A percentile compares a stretch with the other conserved stretches of the same genome.
These are phyloP conservation scores for Botryotinia narcissicola DNA, from an alignment of 2,329 filamentous ascomycete genomes.

Conservation along the genomic window DNA sequence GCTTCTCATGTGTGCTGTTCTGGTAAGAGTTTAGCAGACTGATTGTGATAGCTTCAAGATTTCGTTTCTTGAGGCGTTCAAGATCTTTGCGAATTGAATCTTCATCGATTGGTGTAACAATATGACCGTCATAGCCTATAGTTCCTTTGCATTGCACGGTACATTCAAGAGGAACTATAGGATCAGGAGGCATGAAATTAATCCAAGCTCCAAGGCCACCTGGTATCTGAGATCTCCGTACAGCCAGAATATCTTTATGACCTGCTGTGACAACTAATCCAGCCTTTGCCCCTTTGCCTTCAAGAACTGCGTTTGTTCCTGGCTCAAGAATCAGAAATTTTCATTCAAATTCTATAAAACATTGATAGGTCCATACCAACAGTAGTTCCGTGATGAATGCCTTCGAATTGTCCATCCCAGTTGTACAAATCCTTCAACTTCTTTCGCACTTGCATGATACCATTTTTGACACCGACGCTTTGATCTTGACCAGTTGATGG, in stretches of 20 bases:
- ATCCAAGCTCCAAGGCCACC: slow-evolving; percentile 10
- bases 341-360: background rate
- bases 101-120: slow-evolving; percentile 1
- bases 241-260: slow-evolving; percentile 7
- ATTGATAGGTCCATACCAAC: background rate
- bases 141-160: background rate
- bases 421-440: background rate
- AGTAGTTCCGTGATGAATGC: slow-evolving; percentile 13
- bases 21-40: slow-evolving; percentile 14
- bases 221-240: slow-evolving; percentile 8
- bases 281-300: slow-evolving; percentile 5
- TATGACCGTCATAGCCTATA: background rate
- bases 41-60: slow-evolving; percentile 7
- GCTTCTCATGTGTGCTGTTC: slow-evolving; percentile 4
- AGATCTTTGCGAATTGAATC: background rate
- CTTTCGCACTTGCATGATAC: background rate
- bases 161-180: slow-evolving; percentile 8
- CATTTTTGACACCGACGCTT: slow-evolving; percentile 12
- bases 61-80: background rate
- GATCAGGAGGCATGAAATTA: background rate
- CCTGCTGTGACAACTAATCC: background rate
- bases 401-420: slow-evolving; percentile 9
- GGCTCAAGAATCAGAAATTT: background rate
- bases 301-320: slow-evolving; percentile 12
- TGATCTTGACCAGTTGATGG: slow-evolving; percentile 9